Evolutionary conservation across 192 early-diverging fungal species (phyloP), one percentile per base, ranked within the genome.

Genomic region (Backusella tuberculispora): DNA sequence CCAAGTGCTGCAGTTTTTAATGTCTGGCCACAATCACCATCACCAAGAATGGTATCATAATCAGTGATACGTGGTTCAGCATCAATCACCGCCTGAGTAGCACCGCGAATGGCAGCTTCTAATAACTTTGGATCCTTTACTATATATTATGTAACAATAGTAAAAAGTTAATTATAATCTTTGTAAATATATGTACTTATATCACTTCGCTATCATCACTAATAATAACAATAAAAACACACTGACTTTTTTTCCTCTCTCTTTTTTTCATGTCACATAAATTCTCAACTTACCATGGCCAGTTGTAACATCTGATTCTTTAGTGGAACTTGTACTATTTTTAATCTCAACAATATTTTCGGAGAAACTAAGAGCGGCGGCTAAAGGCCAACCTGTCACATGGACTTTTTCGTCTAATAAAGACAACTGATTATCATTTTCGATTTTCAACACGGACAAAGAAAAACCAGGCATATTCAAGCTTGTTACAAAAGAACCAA

Each of bases 11-110:
- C 93, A 5, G 85, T 80, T 15, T 86, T 81, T 44, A 95, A 78
- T 12, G 91, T 91, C 15, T 88, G 78, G 15, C 95, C 95, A 74
- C 93, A 96, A 78, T 95, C 95, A 15, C 95, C 95, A 73, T 96
- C 95, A 26, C 95, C 94, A 70, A 89, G 83, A 69, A 95, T 77
- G 66, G 88, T 88, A 69, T 96, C 95, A 43, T 89, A 86, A 40
- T 79, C 74, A 4, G 92, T 95, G 42, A 95, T 82, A 14, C 86
- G 74, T 2, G 94, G 88, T 60, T 89, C 88, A 43, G 79, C 80
- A 24, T 80, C 82, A 66, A 84, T 86, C 21, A 87, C 78, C 8
- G 83, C 80, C 10, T 89, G 48, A 37, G 70, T 42, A 41, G 75
- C 78, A 29, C 74, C 74, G 12, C 69, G 77, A 21, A 88, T 78